Percentiles rank a stretch among this genome's conserved stretches.
Conservation (phyloP, 83 land plant genomes). For the Picea abies region DNA sequence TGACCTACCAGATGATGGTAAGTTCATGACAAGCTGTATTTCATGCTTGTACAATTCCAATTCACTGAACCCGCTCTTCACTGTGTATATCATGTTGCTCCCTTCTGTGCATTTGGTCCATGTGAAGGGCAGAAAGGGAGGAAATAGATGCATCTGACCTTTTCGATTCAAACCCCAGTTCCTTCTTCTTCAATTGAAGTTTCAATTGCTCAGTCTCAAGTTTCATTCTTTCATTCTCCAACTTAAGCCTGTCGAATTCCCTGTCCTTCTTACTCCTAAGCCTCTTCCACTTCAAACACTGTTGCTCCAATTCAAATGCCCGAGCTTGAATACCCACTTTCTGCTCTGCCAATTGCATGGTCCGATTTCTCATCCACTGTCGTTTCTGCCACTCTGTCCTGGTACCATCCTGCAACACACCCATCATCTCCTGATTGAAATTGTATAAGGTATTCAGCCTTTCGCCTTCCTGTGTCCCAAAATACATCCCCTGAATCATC, state of each 20-base stretch:
- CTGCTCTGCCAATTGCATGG: constrained; percentile 41
- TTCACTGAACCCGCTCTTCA: constrained; percentile 5
- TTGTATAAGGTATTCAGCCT: not conserved
- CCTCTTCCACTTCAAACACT: constrained; percentile 47
- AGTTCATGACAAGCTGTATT: not conserved
- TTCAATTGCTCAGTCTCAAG: constrained; percentile 41
- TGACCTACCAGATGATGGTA: not conserved
- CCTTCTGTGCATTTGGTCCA: constrained; percentile 5
- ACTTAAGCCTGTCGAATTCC: constrained; percentile 37
- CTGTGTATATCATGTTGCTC: constrained; percentile 16
- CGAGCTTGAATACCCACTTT: constrained; percentile 20
- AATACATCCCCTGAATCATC: not conserved
- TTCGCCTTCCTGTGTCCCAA: not conserved
- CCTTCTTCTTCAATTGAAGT: constrained; percentile 32
- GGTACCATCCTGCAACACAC: not conserved
- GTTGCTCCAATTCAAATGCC: constrained; percentile 42
- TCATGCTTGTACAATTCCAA: not conserved
- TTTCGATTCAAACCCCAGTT: constrained; percentile 10
- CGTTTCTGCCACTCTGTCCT: constrained; percentile 12
- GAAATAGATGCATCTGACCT: constrained; percentile 14
- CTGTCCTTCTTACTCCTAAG: constrained; percentile 37
- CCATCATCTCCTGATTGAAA: not conserved
- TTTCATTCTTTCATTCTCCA: constrained; percentile 36
- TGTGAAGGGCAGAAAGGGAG: not conserved
- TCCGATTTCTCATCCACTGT: constrained; percentile 24